phyloP scores from a whole-genome alignment of 139 green algal genomes.

The Yamagishiella unicocca region DNA sequence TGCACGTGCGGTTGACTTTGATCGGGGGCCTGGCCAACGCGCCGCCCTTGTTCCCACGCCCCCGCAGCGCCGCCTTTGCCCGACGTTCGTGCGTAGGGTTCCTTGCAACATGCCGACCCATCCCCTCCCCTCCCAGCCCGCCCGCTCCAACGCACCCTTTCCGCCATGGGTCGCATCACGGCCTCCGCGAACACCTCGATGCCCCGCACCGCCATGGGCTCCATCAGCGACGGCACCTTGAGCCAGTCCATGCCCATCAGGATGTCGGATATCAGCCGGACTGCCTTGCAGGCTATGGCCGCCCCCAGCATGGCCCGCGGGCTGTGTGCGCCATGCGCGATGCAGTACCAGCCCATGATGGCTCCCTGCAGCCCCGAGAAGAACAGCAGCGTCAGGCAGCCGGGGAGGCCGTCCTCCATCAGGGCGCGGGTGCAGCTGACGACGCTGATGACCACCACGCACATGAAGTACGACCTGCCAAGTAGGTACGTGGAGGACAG shows the following conservation, averaged over 20 bases:
- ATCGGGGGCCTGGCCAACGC: too few species aligned
- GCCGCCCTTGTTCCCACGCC: too few species aligned
- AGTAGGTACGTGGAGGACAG: not conserved
- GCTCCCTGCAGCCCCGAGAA: slow-evolving; percentile 20
- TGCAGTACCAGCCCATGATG: slow-evolving; percentile 25
- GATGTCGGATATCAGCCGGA: not conserved
- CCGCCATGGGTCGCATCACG: slow-evolving; percentile 3
- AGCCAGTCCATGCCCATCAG: not conserved
- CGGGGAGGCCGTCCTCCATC: not conserved
- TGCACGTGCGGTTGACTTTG: too few species aligned
- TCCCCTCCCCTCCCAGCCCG: not conserved
- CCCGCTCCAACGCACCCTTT: not conserved
- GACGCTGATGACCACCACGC: not conserved
- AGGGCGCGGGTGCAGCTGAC: slow-evolving; percentile 10
- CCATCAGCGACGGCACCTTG: slow-evolving; percentile 26
- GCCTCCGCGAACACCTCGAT: slow-evolving; percentile 25
- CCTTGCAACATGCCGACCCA: not conserved
- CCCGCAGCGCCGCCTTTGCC: too few species aligned
- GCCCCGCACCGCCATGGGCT: slow-evolving; percentile 6
- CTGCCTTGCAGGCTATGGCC: slow-evolving; percentile 1
- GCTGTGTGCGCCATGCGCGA: not conserved
- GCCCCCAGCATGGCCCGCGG: not conserved
- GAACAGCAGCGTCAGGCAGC: not conserved
- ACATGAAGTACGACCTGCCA: not conserved
- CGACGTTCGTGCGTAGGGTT: too few species aligned